These are phyloP conservation scores for Exophiala mesophila DNA, from an alignment of 2,329 filamentous ascomycete species.

Conservation along the genomic window DNA sequence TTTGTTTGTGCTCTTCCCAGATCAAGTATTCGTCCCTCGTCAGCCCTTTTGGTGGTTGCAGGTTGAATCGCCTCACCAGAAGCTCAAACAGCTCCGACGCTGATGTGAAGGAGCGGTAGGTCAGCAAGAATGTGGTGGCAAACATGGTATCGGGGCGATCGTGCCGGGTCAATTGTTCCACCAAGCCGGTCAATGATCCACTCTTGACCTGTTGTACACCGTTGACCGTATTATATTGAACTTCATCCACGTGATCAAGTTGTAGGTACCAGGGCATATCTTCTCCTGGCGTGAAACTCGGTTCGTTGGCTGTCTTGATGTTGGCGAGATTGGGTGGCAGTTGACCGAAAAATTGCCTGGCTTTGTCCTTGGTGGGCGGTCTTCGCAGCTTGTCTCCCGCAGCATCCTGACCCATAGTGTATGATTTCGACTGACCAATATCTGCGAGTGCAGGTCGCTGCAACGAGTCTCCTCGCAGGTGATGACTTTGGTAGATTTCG, in stretches of 20 bases:
- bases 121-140: slow-evolving; percentile 96
- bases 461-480: slow-evolving; percentile 42
- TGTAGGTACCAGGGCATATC: slow-evolving; percentile 79
- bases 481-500: slow-evolving; percentile 50
- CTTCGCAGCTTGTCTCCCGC: slow-evolving; percentile 36
- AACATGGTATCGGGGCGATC: slow-evolving; percentile 93
- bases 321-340: slow-evolving; percentile 35
- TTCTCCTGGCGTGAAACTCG: slow-evolving; percentile 51
- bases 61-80: slow-evolving; percentile 83
- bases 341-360: slow-evolving; percentile 45
- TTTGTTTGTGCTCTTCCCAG: slow-evolving; percentile 94
- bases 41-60: slow-evolving; percentile 83
- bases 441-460: slow-evolving; percentile 32
- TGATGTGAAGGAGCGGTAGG: slow-evolving; percentile 90
- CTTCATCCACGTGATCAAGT: slow-evolving; percentile 81
- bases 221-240: slow-evolving; percentile 83
- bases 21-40: slow-evolving; percentile 69
- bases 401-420: slow-evolving; percentile 34
- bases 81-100: slow-evolving; percentile 89
- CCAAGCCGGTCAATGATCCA: slow-evolving; percentile 79
- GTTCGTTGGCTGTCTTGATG: slow-evolving; percentile 14
- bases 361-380: slow-evolving; percentile 40
- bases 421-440: slow-evolving; percentile 44
- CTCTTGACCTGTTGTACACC: slow-evolving; percentile 74
- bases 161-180: slow-evolving; percentile 91